These are phyloP conservation scores for Clonostachys rosea DNA, from an alignment of 2,329 filamentous ascomycete species.

Conservation along the genomic window DNA sequence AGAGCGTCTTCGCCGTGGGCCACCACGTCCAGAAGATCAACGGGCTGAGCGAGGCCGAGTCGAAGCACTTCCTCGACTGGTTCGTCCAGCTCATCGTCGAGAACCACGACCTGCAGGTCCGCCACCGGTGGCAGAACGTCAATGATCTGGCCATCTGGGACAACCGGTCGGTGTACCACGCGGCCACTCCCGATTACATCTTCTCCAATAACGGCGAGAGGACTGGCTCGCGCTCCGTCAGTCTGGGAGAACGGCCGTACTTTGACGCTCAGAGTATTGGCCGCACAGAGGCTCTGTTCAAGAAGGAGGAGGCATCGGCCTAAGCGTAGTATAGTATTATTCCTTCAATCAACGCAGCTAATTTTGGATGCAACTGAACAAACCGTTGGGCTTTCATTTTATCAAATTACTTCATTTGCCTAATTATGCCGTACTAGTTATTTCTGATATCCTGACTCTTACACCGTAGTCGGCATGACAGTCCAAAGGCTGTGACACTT, in stretches of 20 bases:
- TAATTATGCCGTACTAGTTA: too few species aligned
- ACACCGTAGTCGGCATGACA: too few species aligned
- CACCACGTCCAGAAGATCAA: slow-evolving; percentile 46
- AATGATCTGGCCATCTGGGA: slow-evolving; percentile 55
- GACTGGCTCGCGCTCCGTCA: slow-evolving; percentile 42
- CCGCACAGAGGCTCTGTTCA: slow-evolving; percentile 1
- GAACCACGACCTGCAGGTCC: slow-evolving; percentile 52
- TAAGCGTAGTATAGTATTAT: too few species aligned
- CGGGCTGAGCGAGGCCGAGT: slow-evolving; percentile 40
- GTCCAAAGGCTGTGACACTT: too few species aligned
- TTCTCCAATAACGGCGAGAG: slow-evolving; percentile 34
- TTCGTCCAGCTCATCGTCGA: slow-evolving; percentile 44
- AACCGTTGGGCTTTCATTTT: too few species aligned
- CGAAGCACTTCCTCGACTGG: slow-evolving; percentile 41
- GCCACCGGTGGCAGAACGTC: slow-evolving; percentile 33
- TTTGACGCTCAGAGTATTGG: slow-evolving; percentile 36
- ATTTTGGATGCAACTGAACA: too few species aligned
- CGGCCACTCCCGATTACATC: slow-evolving; percentile 47
- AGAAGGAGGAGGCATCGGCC: too few species aligned
- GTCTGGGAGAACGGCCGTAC: slow-evolving; percentile 49
- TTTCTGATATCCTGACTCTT: too few species aligned
- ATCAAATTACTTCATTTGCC: too few species aligned
- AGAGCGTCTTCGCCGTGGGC: slow-evolving; percentile 46
- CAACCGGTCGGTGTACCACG: slow-evolving; percentile 51
- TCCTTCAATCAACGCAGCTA: too few species aligned